These are phyloP conservation scores for Globisporangium sylvaticum DNA, from an alignment of 352 stramenopile species.

Conservation along the genomic window DNA sequence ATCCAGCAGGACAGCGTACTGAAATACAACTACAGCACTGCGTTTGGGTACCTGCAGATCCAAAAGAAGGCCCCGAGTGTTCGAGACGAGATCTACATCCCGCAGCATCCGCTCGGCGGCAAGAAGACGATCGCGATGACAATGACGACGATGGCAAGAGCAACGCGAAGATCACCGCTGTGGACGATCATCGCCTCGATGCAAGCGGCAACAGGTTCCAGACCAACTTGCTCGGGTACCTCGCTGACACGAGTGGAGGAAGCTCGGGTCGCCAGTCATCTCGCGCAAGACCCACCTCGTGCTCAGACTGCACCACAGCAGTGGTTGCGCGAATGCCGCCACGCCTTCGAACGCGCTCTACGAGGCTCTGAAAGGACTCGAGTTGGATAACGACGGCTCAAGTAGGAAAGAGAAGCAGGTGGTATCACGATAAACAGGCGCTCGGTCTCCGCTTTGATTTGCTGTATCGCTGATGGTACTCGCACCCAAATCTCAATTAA, in stretches of 20 bases:
- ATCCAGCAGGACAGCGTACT: too few species aligned
- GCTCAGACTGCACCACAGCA: neutral
- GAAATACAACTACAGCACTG: constrained; percentile 10
- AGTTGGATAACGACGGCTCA: neutral
- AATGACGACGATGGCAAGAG: too few species aligned
- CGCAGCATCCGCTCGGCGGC: constrained; percentile 48
- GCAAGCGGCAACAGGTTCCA: too few species aligned
- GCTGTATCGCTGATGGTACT: too few species aligned
- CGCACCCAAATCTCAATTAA: too few species aligned
- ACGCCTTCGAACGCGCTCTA: neutral
- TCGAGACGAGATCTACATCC: constrained; percentile 48
- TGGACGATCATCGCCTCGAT: neutral
- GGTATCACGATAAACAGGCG: too few species aligned
- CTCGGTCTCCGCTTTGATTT: too few species aligned
- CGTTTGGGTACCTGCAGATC: constrained; percentile 56
- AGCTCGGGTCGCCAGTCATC: neutral
- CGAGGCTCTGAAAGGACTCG: neutral
- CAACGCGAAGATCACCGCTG: too few species aligned
- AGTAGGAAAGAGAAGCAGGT: too few species aligned
- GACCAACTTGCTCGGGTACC: neutral
- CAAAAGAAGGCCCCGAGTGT: constrained; percentile 32
- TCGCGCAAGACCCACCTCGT: neutral
- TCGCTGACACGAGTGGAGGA: neutral
- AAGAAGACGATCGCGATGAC: constrained; percentile 32
- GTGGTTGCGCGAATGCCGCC: neutral